These are phyloP conservation scores for Arthroderma sp. DNA, from an alignment of 2,329 filamentous ascomycete species.

Conservation along the genomic window DNA sequence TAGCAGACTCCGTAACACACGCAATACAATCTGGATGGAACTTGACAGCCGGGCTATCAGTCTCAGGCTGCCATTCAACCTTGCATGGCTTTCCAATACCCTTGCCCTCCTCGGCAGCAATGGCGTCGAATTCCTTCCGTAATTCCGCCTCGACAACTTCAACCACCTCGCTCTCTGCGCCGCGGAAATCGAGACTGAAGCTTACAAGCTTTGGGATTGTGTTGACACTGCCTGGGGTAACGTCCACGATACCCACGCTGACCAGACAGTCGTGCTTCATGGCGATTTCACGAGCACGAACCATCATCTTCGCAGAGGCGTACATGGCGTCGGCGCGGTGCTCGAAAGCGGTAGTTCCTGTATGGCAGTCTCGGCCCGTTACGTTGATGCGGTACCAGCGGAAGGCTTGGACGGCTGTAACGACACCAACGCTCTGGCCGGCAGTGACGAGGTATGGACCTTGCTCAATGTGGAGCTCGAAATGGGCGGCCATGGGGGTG, in stretches of 20 bases:
- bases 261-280: constrained; percentile 48
- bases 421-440: constrained; percentile 52
- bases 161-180: constrained; percentile 43
- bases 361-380: constrained; percentile 55
- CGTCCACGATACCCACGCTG: constrained; percentile 55
- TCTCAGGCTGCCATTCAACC: constrained; percentile 49
- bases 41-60: constrained; percentile 44
- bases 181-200: constrained; percentile 56
- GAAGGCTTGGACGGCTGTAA: constrained; percentile 61
- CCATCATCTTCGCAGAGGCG: constrained; percentile 53
- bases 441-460: constrained; percentile 58
- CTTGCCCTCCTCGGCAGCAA: constrained; percentile 46
- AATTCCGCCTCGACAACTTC: constrained; percentile 45
- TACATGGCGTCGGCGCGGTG: constrained; percentile 56
- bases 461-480: constrained; percentile 78
- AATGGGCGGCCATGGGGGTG: constrained; percentile 60
- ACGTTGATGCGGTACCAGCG: constrained; percentile 59
- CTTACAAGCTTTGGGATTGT: constrained; percentile 56
- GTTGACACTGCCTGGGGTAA: constrained; percentile 57
- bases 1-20: constrained; percentile 49
- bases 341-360: constrained; percentile 57
- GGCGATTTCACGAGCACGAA: constrained; percentile 51
- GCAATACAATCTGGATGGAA: constrained; percentile 57
- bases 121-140: constrained; percentile 43
- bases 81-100: constrained; percentile 38